These are phyloP conservation scores for Zoysia pacifica DNA, from an alignment of 176 grass and related monocot genomes.

Conservation along the genomic window DNA sequence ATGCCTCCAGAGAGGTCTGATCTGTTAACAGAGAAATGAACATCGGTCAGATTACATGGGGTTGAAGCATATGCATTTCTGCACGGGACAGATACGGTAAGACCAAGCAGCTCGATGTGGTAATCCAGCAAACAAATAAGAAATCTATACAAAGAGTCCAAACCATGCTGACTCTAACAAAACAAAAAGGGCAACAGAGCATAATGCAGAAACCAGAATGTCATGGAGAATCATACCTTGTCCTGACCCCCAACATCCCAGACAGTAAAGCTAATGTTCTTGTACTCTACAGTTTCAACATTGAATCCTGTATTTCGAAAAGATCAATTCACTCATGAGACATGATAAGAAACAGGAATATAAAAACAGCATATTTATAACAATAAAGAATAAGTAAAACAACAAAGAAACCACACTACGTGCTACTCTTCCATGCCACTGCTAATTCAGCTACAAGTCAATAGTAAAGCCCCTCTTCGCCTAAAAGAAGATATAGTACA, in stretches of 20 bases:
- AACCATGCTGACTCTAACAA: neutral
- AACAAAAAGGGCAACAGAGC: neutral
- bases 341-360: neutral
- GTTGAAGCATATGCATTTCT: neutral
- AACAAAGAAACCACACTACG: neutral
- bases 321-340: neutral
- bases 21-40: slow-evolving; percentile 25
- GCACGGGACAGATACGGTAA: neutral
- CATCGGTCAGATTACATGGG: neutral
- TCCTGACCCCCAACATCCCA: slow-evolving; percentile 95
- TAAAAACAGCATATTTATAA: neutral
- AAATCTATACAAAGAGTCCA: neutral
- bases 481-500: neutral
- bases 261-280: slow-evolving; percentile 93
- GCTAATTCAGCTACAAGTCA: neutral
- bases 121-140: neutral
- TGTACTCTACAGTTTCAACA: slow-evolving; percentile 92
- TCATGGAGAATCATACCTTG: slow-evolving; percentile 48
- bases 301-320: slow-evolving; percentile 59
- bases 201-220: neutral
- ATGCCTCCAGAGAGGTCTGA: slow-evolving; percentile 52
- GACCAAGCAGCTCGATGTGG: neutral
- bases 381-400: neutral
- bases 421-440: neutral
- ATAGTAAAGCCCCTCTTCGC: neutral